A percentile compares a stretch with the other conserved stretches of the same genome.
Conservation (phyloP, 192 early-diverging fungal species). For the Coemansia sp. region DNA sequence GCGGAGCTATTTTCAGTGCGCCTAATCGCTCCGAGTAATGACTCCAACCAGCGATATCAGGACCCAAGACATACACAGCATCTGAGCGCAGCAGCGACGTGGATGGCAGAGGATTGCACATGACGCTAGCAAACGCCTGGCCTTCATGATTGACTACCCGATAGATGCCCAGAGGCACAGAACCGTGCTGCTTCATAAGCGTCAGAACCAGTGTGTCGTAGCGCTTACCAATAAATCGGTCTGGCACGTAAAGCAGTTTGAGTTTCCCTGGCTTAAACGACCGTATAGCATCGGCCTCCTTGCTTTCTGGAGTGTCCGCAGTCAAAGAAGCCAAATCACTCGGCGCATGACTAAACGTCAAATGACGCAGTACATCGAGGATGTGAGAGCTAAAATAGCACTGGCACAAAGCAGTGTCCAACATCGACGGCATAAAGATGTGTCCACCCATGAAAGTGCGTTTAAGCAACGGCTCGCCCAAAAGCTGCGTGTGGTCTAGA, state of each 20-base stretch:
- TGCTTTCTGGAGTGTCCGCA: neutral
- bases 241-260: constrained; percentile 25
- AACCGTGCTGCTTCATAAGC: constrained; percentile 40
- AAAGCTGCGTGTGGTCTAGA: constrained; percentile 44
- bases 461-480: constrained; percentile 41
- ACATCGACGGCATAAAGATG: constrained; percentile 42
- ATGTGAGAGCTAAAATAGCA: constrained; percentile 52
- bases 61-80: constrained; percentile 43
- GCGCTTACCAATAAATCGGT: constrained; percentile 22
- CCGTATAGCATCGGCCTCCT: constrained; percentile 8
- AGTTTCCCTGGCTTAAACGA: constrained; percentile 10
- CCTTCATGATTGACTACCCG: constrained; percentile 29
- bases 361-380: constrained; percentile 35
- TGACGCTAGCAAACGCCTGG: constrained; percentile 37
- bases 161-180: constrained; percentile 42
- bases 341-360: constrained; percentile 39
- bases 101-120: constrained; percentile 41
- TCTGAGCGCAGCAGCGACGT: constrained; percentile 15
- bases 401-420: constrained; percentile 45
- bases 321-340: neutral
- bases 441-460: constrained; percentile 50
- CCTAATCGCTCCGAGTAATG: constrained; percentile 23
- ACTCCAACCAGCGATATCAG: constrained; percentile 25
- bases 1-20: constrained; percentile 3
- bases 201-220: constrained; percentile 42